A percentile compares a stretch with the other conserved stretches of the same genome.
These are phyloP conservation scores for Tranzscheliella williamsii DNA, from an alignment of 1,284 basidiomycete genomes.

Conservation along the genomic window DNA sequence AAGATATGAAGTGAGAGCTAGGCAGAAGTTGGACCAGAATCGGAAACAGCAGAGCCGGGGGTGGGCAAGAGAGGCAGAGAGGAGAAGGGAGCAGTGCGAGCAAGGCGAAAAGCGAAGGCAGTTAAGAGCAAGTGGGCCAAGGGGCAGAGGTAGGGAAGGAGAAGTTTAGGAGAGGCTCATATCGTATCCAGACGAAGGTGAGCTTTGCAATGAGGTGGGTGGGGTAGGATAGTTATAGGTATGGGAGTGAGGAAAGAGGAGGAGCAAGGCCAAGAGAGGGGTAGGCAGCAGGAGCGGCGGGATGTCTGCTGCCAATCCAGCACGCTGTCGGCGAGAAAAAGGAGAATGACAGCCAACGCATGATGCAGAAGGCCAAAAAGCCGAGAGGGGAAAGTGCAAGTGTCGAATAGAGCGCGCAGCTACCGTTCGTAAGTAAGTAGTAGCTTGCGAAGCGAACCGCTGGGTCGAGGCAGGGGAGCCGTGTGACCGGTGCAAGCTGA, in stretches of 20 bases:
- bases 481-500: too few species aligned
- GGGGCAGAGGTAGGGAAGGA: not conserved
- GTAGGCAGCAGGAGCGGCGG: not conserved
- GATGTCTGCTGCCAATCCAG: too few species aligned
- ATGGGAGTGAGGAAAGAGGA: conserved; percentile 1
- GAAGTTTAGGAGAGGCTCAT: conserved; percentile 3
- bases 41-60: not conserved
- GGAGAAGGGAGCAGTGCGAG: not conserved
- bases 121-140: not conserved
- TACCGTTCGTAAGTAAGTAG: too few species aligned
- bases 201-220: not conserved
- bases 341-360: too few species aligned
- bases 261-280: not conserved
- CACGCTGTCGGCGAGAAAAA: too few species aligned
- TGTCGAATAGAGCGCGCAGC: too few species aligned
- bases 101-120: not conserved
- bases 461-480: too few species aligned
- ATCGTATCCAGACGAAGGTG: conserved; percentile 38
- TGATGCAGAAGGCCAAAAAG: too few species aligned
- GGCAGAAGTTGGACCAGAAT: too few species aligned
- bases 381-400: too few species aligned
- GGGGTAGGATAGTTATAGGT: conserved; percentile 8
- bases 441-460: too few species aligned
- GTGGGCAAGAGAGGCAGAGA: not conserved
- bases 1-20: too few species aligned